A percentile compares a stretch with the other conserved stretches of the same genome.
Evolutionary conservation across 2,329 filamentous ascomycete species (phyloP).

Genomic region (Ophiocordyceps polyrhachis-furcata): DNA sequence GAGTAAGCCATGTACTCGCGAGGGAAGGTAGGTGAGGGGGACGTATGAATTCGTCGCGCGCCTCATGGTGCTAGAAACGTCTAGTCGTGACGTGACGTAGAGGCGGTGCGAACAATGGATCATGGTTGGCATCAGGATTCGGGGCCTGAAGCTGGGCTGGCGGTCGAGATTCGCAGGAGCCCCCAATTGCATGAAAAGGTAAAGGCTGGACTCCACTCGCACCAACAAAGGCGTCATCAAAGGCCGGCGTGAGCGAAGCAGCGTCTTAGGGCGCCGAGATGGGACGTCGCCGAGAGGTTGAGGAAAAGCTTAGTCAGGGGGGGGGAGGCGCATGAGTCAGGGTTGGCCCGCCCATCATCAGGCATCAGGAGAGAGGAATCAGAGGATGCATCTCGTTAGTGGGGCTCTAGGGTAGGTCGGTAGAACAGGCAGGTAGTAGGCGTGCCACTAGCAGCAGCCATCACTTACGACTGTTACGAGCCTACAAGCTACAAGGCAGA

Average conservation of each 20-base stretch:
- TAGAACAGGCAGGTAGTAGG: background rate
- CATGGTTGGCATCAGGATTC: conserved; percentile 1
- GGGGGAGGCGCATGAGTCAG: background rate
- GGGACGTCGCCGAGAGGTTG: conserved; percentile 1
- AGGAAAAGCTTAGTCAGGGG: background rate
- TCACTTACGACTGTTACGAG: background rate
- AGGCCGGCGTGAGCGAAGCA: background rate
- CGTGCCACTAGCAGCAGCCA: background rate
- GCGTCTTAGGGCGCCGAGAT: background rate
- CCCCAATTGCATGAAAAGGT: background rate
- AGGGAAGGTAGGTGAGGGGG: background rate
- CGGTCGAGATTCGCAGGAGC: background rate
- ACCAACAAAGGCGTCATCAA: background rate
- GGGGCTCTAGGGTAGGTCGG: background rate
- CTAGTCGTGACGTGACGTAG: background rate
- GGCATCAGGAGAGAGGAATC: too few species aligned
- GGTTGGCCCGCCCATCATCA: too few species aligned
- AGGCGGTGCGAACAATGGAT: background rate
- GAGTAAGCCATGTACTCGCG: background rate
- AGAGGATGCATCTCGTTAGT: too few species aligned
- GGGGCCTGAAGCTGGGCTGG: background rate
- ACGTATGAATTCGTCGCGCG: background rate
- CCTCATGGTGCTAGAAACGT: background rate
- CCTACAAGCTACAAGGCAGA: background rate
- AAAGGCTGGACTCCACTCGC: background rate